Base-by-base conservation (phyloP, 257 asterid species). In the Cordia subcordata region DNA sequence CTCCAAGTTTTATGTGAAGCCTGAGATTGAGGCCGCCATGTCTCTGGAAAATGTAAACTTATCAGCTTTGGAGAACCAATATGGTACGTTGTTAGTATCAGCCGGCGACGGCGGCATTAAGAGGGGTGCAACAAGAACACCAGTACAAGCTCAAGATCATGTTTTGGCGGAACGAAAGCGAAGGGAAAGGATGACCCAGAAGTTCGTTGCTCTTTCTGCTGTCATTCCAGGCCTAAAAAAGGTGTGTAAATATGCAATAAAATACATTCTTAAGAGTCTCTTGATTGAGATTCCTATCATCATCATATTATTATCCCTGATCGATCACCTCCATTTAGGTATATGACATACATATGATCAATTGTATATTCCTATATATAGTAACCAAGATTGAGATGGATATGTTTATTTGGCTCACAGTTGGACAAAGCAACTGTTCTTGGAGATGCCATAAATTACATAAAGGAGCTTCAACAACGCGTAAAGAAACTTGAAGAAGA, bases 351-450 rank as follows among this genome's bases (percentile, higher is more conserved):
- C n/a, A n/a, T n/a, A 17, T 5, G 4, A 18, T 8, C 1, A 49
- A 49, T n/a, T 8, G 23, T 16, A 49, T 13, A 8, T 14, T 6
- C 5, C 13, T 6, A 51, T n/a, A 51, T n/a, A 51, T 8, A 42
- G 38, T n/a, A n/a, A n/a, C n/a, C n/a, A n/a, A n/a, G n/a, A n/a
- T n/a, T n/a, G n/a, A n/a, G n/a, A 52, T 52, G 12, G 8, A 8
- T 20, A 18, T 22, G 5, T 22, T 8, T 8, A 18, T 20, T 13
- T 52, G n/a, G 12, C 11, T 18, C 13, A 33, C 73, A 72, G 77
- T 72, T 72, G 63, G 73, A 72, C 65, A 72, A 72, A 37, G 73
- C 70, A 44, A 57, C 77, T 1, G 69, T 72, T 5, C 66, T 72
- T 11, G 73, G 67, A 62, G 77, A 65, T 21, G 67, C 77, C 1